Evolutionary conservation across 495 filamentous ascomycete genomes (phyloP).

Genomic region (Talaromyces liani): DNA sequence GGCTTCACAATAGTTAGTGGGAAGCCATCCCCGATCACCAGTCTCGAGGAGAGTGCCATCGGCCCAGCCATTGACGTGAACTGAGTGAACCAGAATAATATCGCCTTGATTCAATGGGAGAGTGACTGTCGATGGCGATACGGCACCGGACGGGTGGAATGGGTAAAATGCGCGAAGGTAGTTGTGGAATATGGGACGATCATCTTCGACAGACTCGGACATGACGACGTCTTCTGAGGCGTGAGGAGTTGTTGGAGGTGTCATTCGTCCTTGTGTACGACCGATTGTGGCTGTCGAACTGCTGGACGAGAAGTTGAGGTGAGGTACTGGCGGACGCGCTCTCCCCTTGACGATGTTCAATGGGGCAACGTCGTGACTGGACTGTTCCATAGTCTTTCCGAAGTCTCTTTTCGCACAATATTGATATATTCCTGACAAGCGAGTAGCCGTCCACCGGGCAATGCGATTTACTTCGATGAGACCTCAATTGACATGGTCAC

Average conservation of each 20-base stretch:
- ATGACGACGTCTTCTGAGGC: slow-evolving; percentile 47
- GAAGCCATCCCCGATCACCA: slow-evolving; percentile 89
- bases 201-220: slow-evolving; percentile 36
- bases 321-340: slow-evolving; percentile 29
- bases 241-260: slow-evolving; percentile 67
- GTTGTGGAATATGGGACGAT: slow-evolving; percentile 74
- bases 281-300: slow-evolving; percentile 26
- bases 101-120: slow-evolving; percentile 84
- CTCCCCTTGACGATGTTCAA: slow-evolving; percentile 62
- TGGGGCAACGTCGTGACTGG: slow-evolving; percentile 56
- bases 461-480: slow-evolving; percentile 4
- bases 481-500: slow-evolving; percentile 6
- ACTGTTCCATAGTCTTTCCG: slow-evolving; percentile 29
- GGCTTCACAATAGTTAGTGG: slow-evolving; percentile 95
- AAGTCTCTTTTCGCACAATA: slow-evolving; percentile 8
- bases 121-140: slow-evolving; percentile 71
- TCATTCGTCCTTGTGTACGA: slow-evolving; percentile 36
- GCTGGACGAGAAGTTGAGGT: slow-evolving; percentile 18
- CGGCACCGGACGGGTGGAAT: slow-evolving; percentile 72
- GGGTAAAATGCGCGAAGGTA: slow-evolving; percentile 95
- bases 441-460: not conserved
- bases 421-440: not conserved
- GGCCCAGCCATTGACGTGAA: slow-evolving; percentile 98
- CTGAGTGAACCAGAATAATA: slow-evolving; percentile 88
- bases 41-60: slow-evolving; percentile 90